Evolutionary conservation across 164 flowering plant species (phyloP).

Genomic region (Tetracentron sinense): DNA sequence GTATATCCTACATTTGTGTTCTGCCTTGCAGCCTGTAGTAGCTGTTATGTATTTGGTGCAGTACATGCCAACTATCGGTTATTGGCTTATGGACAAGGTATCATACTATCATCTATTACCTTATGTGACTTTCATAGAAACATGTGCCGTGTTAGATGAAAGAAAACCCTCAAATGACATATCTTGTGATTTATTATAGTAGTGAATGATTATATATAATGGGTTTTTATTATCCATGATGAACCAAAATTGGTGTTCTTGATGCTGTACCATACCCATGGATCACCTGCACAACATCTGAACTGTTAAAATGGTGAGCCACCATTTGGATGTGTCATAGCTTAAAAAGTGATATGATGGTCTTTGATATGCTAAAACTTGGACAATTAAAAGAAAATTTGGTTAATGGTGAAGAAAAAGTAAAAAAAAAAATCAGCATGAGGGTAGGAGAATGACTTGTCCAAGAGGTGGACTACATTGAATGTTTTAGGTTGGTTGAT

Average conservation of each 20-base stretch:
- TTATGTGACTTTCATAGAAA: not conserved
- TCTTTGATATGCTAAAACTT: not conserved
- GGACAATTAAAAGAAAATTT: too few species aligned
- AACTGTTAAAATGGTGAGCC: not conserved
- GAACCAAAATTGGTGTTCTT: not conserved
- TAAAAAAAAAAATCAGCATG: too few species aligned
- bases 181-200: not conserved
- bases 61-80: conserved; percentile 85
- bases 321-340: not conserved
- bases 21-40: conserved; percentile 78
- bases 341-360: not conserved
- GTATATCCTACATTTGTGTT: not conserved
- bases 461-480: too few species aligned
- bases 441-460: too few species aligned
- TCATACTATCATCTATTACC: not conserved
- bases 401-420: too few species aligned
- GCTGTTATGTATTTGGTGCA: conserved; percentile 94
- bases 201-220: not conserved
- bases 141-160: not conserved
- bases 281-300: not conserved
- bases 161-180: not conserved
- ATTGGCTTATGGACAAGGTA: conserved; percentile 99
- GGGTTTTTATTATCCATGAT: not conserved
- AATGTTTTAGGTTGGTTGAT: not conserved
- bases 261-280: not conserved